Evolutionary conservation across 306 rosid species (phyloP).

Genomic region (Myrica gale): DNA sequence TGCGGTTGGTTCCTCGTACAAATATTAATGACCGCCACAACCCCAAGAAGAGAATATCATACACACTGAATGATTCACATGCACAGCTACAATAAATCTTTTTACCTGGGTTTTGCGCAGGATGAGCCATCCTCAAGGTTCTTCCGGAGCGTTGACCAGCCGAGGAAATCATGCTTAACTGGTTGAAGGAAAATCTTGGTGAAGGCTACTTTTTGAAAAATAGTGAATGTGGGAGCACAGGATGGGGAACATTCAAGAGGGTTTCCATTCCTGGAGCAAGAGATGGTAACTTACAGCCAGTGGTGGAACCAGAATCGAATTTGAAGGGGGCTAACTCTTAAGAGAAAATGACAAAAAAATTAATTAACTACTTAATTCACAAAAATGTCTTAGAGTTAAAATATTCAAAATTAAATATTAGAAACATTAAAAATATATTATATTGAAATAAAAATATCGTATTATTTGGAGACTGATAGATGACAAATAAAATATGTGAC

Average conservation of each 20-base stretch:
- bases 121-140: slow-evolving; percentile 48
- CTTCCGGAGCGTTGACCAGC: slow-evolving; percentile 18
- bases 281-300: neutral
- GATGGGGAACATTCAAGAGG: neutral
- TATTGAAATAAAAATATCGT: too few species aligned
- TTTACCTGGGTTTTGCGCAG: slow-evolving; percentile 46
- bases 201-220: slow-evolving; percentile 9
- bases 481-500: too few species aligned
- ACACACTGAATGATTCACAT: neutral
- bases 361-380: too few species aligned
- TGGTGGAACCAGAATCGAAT: too few species aligned
- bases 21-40: slow-evolving; percentile 7
- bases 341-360: too few species aligned
- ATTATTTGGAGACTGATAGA: too few species aligned
- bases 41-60: neutral
- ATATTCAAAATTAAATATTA: too few species aligned
- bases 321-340: too few species aligned
- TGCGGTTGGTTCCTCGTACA: neutral
- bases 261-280: neutral
- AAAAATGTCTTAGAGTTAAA: too few species aligned
- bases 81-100: neutral
- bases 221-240: slow-evolving; percentile 5
- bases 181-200: slow-evolving; percentile 4
- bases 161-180: slow-evolving; percentile 20
- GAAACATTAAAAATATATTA: too few species aligned